A percentile compares a stretch with the other conserved stretches of the same genome.
Conservation (phyloP, 2,329 filamentous ascomycete genomes). For the Fusarium burgessii region DNA sequence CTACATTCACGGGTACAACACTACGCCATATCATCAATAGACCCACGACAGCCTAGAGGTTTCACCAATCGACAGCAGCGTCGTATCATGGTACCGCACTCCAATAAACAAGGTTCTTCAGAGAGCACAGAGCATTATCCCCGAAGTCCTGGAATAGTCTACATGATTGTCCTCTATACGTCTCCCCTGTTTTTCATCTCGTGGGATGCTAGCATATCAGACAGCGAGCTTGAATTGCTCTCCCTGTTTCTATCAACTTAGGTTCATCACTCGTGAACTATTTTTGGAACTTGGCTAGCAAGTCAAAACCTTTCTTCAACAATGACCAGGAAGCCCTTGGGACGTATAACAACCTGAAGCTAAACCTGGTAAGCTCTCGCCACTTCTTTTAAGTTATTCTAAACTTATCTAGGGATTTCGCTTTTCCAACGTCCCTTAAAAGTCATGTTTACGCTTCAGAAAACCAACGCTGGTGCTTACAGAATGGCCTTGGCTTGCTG, state of each 20-base stretch:
- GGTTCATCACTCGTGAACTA: background rate
- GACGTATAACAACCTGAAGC: too few species aligned
- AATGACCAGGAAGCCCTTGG: background rate
- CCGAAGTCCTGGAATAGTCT: background rate
- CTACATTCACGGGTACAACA: background rate
- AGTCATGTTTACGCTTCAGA: too few species aligned
- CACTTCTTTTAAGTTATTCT: too few species aligned
- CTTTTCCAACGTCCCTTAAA: background rate
- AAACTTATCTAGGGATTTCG: too few species aligned
- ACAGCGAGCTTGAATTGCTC: background rate
- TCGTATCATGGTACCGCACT: background rate
- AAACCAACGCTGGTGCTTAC: too few species aligned
- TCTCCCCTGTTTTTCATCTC: background rate
- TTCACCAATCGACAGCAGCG: background rate
- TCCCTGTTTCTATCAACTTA: background rate
- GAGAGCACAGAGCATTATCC: background rate
- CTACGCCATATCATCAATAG: background rate
- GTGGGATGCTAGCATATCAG: too few species aligned
- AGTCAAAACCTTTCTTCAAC: rapidly evolving
- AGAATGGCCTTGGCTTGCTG: too few species aligned
- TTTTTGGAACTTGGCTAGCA: rapidly evolving
- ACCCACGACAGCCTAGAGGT: background rate
- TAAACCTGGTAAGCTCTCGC: background rate
- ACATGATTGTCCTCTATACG: background rate
- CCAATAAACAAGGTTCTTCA: too few species aligned